Evolutionary conservation across 306 rosid genomes (phyloP).

Genomic region (Astragalus membranaceus): DNA sequence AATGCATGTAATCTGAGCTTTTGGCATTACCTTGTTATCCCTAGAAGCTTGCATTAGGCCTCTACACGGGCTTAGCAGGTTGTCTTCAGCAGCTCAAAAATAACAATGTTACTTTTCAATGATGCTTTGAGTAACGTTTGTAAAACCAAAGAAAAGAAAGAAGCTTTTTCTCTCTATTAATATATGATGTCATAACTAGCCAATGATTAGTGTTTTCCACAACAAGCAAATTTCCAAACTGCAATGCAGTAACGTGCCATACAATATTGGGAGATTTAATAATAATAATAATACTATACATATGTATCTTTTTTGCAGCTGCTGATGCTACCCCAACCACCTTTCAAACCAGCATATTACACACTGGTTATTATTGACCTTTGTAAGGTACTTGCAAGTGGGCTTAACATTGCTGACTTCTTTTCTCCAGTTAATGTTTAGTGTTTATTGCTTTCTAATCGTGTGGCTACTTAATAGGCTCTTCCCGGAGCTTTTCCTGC

Average conservation of each 20-base stretch:
- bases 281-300: background rate
- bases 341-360: slow-evolving; percentile 86
- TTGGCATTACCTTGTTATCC: background rate
- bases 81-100: background rate
- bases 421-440: slow-evolving; percentile 5
- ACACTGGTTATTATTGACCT: slow-evolving; percentile 93
- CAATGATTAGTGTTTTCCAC: background rate
- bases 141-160: background rate
- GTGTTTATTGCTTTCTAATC: slow-evolving; percentile 23
- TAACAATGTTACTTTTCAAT: background rate
- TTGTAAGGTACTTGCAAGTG: slow-evolving; percentile 65
- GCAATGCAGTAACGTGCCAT: background rate
- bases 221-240: background rate
- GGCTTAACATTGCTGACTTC: slow-evolving; percentile 1
- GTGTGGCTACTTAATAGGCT: slow-evolving; percentile 51
- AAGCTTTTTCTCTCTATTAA: background rate
- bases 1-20: background rate
- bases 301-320: slow-evolving; percentile 47
- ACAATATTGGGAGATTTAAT: background rate
- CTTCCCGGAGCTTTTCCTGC: slow-evolving; percentile 99
- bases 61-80: background rate
- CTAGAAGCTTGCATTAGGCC: slow-evolving; percentile 11
- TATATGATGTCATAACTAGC: slow-evolving; percentile 4
- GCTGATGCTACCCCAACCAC: slow-evolving; percentile 93
- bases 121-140: background rate